Evolutionary conservation across 140 eudicot genomes (phyloP), one percentile per base, ranked within the genome.

Genomic region (Erigeron philadelphicus): DNA sequence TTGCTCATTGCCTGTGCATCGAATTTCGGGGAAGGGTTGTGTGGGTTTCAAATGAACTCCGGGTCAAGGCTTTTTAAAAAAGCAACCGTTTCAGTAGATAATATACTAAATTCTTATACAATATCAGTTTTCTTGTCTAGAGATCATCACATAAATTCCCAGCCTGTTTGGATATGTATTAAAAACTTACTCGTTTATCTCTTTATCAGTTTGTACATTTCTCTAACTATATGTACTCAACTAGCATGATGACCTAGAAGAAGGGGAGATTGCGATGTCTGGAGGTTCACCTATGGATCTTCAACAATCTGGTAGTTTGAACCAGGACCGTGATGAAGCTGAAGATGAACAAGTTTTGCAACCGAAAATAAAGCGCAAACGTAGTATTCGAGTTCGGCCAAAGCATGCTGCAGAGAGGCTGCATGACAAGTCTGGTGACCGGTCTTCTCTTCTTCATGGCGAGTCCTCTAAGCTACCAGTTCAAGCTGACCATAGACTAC

Each of bases 321-420:
- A 65, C 64, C 89, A 85, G 50, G 95, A 91, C 42, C 95, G 87
- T 54, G 96, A 88, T 35, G 96, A 88, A 79, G 89, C 83, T 61
- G 99, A 93, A 84, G 96, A 89, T 40, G 96, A 93, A 68, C 99
- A 93, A 76, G 95, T 89, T 64, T 68, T 89, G 78, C 97, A 92
- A 77, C 97, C 95, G 5, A 93, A 85, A 76, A 83, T 85, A 68
- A 93, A 93, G 71, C 85, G 99, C 8, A 93, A 93, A 73, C 82
- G 99, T 17, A 93, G 99, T 60, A 76, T 89, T 50, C 84, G 99
- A 65, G 73, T 81, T 81, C 87, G 99, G 35, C 95, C 99, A 50
- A 80, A 84, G 54, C 86, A 46, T 23, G 67, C 77, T 55, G 52
- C 46, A 15, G 95, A 82, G 61, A 81, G 76, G 70, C 70, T 71